Evolutionary conservation across 164 flowering plant species (phyloP).

Genomic region (Cinnamomum micranthum): DNA sequence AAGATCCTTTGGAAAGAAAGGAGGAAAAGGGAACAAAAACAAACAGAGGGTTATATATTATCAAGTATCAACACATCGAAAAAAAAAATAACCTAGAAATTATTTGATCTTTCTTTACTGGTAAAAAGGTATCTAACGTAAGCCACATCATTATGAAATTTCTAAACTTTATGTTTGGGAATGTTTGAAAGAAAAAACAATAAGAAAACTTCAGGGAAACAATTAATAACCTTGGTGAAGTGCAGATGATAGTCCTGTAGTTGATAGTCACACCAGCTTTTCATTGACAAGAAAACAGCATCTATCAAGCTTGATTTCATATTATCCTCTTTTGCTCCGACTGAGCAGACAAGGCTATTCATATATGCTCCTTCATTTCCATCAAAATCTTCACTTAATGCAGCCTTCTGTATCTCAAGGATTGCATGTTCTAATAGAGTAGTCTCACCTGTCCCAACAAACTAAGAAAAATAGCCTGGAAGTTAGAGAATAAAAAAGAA

Average conservation of each 20-base stretch:
- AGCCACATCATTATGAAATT: neutral
- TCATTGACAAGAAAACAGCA: slow-evolving; percentile 53
- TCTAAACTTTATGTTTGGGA: neutral
- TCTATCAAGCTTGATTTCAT: slow-evolving; percentile 39
- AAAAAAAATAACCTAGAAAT: neutral
- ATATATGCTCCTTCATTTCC: slow-evolving; percentile 46
- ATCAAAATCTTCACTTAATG: slow-evolving; percentile 27
- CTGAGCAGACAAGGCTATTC: slow-evolving; percentile 41
- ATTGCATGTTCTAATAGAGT: slow-evolving; percentile 52
- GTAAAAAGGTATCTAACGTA: neutral
- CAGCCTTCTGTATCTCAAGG: slow-evolving; percentile 44
- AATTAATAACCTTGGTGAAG: slow-evolving; percentile 61
- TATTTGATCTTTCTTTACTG: neutral
- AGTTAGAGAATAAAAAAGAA: neutral
- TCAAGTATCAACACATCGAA: too few relatives aligned
- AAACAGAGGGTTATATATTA: neutral
- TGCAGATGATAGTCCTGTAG: slow-evolving; percentile 74
- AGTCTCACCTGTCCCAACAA: slow-evolving; percentile 55
- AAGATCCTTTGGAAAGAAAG: too few relatives aligned
- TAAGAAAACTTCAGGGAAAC: slow-evolving; percentile 3
- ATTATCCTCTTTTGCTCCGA: slow-evolving; percentile 23
- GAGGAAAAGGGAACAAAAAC: too few relatives aligned
- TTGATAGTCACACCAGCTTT: slow-evolving; percentile 61
- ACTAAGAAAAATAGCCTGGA: slow-evolving; percentile 30
- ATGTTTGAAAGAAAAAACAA: neutral